Evolutionary conservation across 108 stramenopile genomes (phyloP), one percentile per base, ranked within the genome.

Genomic region (Chaetoceros muelleri): DNA sequence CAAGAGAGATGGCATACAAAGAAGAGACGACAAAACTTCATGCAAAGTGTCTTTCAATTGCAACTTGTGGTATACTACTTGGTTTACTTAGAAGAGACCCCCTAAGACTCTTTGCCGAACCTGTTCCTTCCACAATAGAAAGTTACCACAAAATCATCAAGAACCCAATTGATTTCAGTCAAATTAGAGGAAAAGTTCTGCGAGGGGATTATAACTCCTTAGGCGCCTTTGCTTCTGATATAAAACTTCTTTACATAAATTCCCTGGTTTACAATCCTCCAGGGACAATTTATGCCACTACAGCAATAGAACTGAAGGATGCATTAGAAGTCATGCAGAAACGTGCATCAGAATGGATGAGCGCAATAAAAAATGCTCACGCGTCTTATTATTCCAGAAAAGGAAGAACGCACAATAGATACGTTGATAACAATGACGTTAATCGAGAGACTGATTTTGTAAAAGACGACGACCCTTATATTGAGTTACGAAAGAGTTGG

Each of bases 41-140:
- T 8, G 69, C 73, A 24, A 72, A 69, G 58, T 80, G 79, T 40
- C 45, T 85, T 23, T 53, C 61, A 20, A 74, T 83, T 22, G 81
- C 85, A 13, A 78, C 78, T 45, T 66, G 65, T 61, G 85, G 89
- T 5, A 75, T 90, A 29, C 30, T 87, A 20, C 59, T 80, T 34
- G 81, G 71, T 5, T 67, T 86, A 48, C 68, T 84, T 52, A 60
- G 89, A 57, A 70, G 89, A 46, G 89, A 90, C 57, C 89, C 89
- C 17, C 53, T 87, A 40, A 57, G 74, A 18, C 72, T 86, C 5
- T 85, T 90, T 66, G 85, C 80, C n/a, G 72, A 82, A 48, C 85
- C 89, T 7, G 85, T 84, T 0, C 74, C 75, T 17, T 58, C 69
- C 1, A 68, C 80, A 61, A 59, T 79, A 44, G 67, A 50, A 31